phyloP scores from a whole-genome alignment of 371 early-diverging fungal genomes.

The Chytridiales sp. region DNA sequence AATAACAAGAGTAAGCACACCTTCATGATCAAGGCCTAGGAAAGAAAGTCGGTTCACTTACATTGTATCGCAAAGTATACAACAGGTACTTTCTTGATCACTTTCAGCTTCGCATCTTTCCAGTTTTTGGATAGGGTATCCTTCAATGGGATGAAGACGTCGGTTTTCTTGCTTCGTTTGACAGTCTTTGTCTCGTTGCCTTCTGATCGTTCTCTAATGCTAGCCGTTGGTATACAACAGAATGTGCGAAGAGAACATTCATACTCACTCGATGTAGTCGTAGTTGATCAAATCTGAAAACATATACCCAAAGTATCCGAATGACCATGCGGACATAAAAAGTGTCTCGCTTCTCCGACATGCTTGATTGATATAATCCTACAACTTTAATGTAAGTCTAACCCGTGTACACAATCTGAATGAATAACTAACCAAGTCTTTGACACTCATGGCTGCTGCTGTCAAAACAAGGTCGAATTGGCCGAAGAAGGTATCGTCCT shows the following conservation, averaged over 20 bases:
- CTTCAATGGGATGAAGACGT: slow-evolving; percentile 5
- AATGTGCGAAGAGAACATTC: neutral
- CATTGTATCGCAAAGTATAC: slow-evolving; percentile 35
- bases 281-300: slow-evolving; percentile 77
- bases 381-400: slow-evolving; percentile 25
- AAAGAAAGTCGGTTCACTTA: slow-evolving; percentile 3
- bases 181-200: neutral
- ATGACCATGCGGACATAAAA: slow-evolving; percentile 66
- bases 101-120: neutral
- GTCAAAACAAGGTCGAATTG: slow-evolving; percentile 69
- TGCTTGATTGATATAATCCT: slow-evolving; percentile 48
- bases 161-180: slow-evolving; percentile 8
- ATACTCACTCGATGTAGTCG: slow-evolving; percentile 56
- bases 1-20: neutral
- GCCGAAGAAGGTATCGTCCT: slow-evolving; percentile 55
- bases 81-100: slow-evolving; percentile 15
- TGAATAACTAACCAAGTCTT: slow-evolving; percentile 4
- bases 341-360: slow-evolving; percentile 48
- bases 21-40: neutral
- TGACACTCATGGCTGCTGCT: slow-evolving; percentile 26
- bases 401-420: too few species aligned
- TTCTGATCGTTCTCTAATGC: neutral
- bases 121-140: slow-evolving; percentile 1
- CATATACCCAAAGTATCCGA: slow-evolving; percentile 79
- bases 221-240: neutral